Conservation (phyloP, 164 flowering plant species). For the Houttuynia cordata region DNA sequence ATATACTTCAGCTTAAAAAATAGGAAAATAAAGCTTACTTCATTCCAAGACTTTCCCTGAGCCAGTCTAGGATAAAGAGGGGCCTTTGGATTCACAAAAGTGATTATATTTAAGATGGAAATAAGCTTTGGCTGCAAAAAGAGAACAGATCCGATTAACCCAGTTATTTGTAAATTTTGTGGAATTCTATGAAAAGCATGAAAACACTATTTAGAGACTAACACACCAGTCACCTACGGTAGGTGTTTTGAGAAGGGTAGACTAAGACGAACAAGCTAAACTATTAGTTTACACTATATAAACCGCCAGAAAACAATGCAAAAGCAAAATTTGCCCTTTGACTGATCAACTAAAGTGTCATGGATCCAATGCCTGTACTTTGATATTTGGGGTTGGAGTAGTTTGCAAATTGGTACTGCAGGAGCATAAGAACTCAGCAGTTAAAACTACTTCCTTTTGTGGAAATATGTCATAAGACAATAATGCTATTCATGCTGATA, state of each 20-base stretch:
- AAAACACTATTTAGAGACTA: no score
- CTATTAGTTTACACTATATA: constrained; percentile 26
- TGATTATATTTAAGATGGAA: constrained; percentile 51
- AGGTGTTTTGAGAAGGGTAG: no score
- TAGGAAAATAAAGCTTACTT: constrained; percentile 27
- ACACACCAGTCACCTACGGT: no score
- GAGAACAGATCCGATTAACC: neutral
- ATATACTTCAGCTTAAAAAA: no score
- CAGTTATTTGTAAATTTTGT: neutral
- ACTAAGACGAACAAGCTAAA: neutral
- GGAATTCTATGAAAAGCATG: neutral
- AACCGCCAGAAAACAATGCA: constrained; percentile 55
- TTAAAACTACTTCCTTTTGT: neutral
- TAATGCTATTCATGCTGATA: neutral
- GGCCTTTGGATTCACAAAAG: constrained; percentile 69
- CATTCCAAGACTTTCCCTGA: constrained; percentile 78
- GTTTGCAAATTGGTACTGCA: constrained; percentile 58
- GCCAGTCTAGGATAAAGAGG: constrained; percentile 84
- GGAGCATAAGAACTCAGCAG: neutral
- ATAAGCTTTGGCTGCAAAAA: constrained; percentile 60
- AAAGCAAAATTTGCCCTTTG: constrained; percentile 63
- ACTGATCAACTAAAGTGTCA: constrained; percentile 57
- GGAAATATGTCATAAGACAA: neutral
- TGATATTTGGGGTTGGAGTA: constrained; percentile 36
- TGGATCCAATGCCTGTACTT: constrained; percentile 31